Base-by-base conservation (phyloP, 371 early-diverging fungal genomes). In the Fennellomyces sp. region DNA sequence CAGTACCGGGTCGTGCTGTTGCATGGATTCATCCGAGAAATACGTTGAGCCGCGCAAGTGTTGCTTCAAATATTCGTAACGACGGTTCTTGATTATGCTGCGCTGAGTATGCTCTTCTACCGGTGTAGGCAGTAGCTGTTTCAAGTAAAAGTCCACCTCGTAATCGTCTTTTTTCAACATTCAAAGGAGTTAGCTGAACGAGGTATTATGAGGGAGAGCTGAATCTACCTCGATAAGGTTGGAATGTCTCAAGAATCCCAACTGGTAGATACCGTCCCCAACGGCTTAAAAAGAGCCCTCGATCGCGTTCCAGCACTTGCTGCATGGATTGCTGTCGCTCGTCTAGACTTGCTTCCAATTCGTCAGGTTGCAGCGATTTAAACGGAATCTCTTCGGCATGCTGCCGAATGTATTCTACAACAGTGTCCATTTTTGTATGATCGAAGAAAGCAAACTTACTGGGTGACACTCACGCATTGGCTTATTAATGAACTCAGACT, bases 11-110 rank as follows among this genome's bases (percentile, higher is more conserved):
- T 79, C 83, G 41, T 76, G 66, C 35, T 69, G 27, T 45, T 71
- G 81, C 52, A 83, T 76, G 2, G 72, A 52, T 63, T 79, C 78
- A 47, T 81, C 78, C 10, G 68, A 63, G 52, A 77, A 81, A 58
- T 83, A 83, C 12, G 66, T 66, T 0, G 80, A 67, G 29, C 60
- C 51, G 3, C 73, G 69, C 39, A 83, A 64, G 25, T 67, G 48
- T 1, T 56, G 65, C 27, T 71, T 63, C 4, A 83, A 57, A 42
- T 72, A 83, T 30, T 69, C 63, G 51, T 61, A 79, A 6, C 83
- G 69, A 42, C 83, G 70, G 28, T 83, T 83, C 7, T 71, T 71
- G 12, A 65, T 56, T 29, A 61, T 39, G 29, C 59, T 68, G 25
- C 70, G 64, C 28, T 33, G 56, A 54, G 21, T 60, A 59, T 39